Percentiles rank a stretch among this genome's conserved stretches.
These are phyloP conservation scores for Penicillium herquei DNA, from an alignment of 495 filamentous ascomycete genomes.

Conservation along the genomic window DNA sequence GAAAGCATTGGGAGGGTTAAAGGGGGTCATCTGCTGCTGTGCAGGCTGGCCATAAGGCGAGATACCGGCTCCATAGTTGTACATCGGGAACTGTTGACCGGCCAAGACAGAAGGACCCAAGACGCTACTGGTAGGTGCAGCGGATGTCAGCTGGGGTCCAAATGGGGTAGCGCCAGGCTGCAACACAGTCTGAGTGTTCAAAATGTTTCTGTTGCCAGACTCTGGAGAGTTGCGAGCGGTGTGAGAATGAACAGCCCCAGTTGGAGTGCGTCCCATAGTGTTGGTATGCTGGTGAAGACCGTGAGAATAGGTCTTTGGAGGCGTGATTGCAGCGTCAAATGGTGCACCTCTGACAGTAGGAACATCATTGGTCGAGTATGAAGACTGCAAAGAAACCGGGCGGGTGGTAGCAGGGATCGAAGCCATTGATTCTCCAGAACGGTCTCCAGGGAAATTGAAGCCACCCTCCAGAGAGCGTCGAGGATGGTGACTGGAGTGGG, in stretches of 20 bases:
- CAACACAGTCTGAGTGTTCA: slow-evolving; percentile 58
- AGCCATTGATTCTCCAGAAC: slow-evolving; percentile 24
- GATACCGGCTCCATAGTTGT: slow-evolving; percentile 25
- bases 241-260: slow-evolving; percentile 55
- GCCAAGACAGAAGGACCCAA: slow-evolving; percentile 18
- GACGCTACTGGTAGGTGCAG: slow-evolving; percentile 16
- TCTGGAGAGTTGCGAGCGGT: slow-evolving; percentile 64
- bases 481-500: slow-evolving; percentile 36
- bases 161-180: slow-evolving; percentile 78
- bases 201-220: slow-evolving; percentile 48
- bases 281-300: slow-evolving; percentile 82
- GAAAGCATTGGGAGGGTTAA: slow-evolving; percentile 14
- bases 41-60: slow-evolving; percentile 29
- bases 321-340: slow-evolving; percentile 51
- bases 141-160: slow-evolving; percentile 39
- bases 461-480: slow-evolving; percentile 59
- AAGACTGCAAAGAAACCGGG: slow-evolving; percentile 61
- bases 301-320: slow-evolving; percentile 64
- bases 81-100: slow-evolving; percentile 31
- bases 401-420: slow-evolving; percentile 23
- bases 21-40: slow-evolving; percentile 8
- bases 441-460: slow-evolving; percentile 31
- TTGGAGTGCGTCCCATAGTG: slow-evolving; percentile 74
- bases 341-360: slow-evolving; percentile 74
- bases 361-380: slow-evolving; percentile 86